A percentile compares a stretch with the other conserved stretches of the same genome.
phyloP scores from a whole-genome alignment of 192 early-diverging fungal genomes.

The Endogone sp. region DNA sequence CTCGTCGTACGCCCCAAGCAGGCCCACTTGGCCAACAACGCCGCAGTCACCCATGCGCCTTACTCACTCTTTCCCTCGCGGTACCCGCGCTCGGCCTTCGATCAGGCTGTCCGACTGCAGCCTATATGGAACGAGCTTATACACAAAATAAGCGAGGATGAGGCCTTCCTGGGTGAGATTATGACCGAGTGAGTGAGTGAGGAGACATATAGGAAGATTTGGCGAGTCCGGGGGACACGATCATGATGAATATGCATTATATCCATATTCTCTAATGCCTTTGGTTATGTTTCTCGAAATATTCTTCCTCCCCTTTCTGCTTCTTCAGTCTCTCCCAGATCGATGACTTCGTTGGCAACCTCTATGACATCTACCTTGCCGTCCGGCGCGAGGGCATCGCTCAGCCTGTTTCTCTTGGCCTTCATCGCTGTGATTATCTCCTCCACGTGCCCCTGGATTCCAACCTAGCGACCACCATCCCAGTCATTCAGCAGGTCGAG shows the following conservation, averaged over 20 bases:
- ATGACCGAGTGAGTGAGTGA: conserved; percentile 69
- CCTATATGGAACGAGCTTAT: conserved; percentile 79
- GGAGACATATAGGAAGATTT: background rate
- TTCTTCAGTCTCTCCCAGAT: conserved; percentile 66
- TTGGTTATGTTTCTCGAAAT: background rate
- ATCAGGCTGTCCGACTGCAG: conserved; percentile 71
- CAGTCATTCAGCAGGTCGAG: conserved; percentile 86
- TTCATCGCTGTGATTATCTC: conserved; percentile 93
- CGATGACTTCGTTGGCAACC: conserved; percentile 78
- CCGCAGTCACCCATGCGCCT: conserved; percentile 74
- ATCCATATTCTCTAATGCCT: background rate
- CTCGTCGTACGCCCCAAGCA: conserved; percentile 64
- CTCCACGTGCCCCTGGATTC: conserved; percentile 57
- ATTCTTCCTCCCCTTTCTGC: background rate
- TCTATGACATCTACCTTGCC: conserved; percentile 74
- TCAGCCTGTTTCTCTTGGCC: conserved; percentile 68
- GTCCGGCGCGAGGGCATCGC: conserved; percentile 54
- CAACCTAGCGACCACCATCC: conserved; percentile 30
- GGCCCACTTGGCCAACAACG: conserved; percentile 12
- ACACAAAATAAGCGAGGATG: conserved; percentile 71
- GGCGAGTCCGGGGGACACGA: too few species aligned
- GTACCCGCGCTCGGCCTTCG: conserved; percentile 70
- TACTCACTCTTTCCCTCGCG: conserved; percentile 83
- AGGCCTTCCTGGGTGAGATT: conserved; percentile 66
- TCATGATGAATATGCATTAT: background rate